phyloP scores from a whole-genome alignment of 1,284 basidiomycete genomes.

The Pholiota adiposa region DNA sequence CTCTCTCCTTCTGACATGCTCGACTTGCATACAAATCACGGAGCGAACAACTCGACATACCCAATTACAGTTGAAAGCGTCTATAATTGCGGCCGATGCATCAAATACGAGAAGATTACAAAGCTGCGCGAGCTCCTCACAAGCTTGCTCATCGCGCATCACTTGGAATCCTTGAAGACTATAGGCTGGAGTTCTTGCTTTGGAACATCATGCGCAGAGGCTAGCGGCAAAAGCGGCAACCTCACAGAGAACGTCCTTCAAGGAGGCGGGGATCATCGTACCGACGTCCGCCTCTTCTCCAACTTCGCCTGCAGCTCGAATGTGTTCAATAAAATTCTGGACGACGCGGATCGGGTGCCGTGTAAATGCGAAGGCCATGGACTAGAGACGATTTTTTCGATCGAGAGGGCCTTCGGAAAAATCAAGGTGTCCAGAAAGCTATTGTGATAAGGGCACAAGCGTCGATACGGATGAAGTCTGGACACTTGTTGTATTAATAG shows the following conservation, averaged over 20 bases:
- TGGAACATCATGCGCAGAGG: constrained; percentile 9
- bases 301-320: neutral
- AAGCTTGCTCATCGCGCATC: constrained; percentile 45
- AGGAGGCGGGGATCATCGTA: neutral
- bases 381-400: constrained; percentile 38
- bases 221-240: constrained; percentile 1
- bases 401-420: constrained; percentile 40
- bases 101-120: constrained; percentile 11
- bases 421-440: constrained; percentile 37
- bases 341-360: neutral
- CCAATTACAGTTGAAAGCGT: constrained; percentile 18
- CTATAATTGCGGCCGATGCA: constrained; percentile 16
- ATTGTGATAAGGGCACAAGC: neutral
- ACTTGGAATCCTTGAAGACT: constrained; percentile 45
- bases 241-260: constrained; percentile 8
- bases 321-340: neutral
- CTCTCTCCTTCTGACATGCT: constrained; percentile 45
- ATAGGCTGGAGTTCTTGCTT: constrained; percentile 64
- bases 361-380: constrained; percentile 13
- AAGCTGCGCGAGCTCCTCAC: constrained; percentile 38
- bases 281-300: neutral
- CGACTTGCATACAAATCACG: constrained; percentile 25
- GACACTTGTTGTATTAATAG: neutral
- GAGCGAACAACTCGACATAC: neutral
- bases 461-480: no score